Evolutionary conservation across 2,329 filamentous ascomycete genomes (phyloP), one percentile per base, ranked within the genome.

Genomic region (Fusarium nanum): DNA sequence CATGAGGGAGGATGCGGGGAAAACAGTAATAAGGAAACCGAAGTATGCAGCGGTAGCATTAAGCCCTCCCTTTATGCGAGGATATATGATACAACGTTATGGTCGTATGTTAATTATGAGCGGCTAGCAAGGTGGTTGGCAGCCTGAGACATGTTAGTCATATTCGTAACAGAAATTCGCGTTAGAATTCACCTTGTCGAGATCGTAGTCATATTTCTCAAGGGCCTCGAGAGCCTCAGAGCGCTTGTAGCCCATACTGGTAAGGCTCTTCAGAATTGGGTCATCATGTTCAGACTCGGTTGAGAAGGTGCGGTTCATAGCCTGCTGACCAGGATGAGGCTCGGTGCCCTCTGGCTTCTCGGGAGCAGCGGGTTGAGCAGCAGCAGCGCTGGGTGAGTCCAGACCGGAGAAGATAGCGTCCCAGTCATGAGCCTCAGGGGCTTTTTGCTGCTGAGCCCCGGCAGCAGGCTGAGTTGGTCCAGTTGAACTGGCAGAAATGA

Each of bases 131-230:
- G 81, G 72, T 82, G 82, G 75, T 88, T 87, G 70, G 86, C 86
- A 55, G 86, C 86, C 86, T 81, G 6, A 59, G 10, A 28, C 12
- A 22, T 42, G 44, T 54, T 40, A 53, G 20, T 27, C 49, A n/a
- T 14, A 12, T 52, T 12, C 32, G 20, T 16, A 10, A 40, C 14
- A 18, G n/a, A 34, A 6, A 42, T 14, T 7, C 22, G 9, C 20
- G 16, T 12, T 40, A 18, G 23, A 49, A 50, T 89, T 83, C 82
- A 97, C 95, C 88, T 93, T 93, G 81, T 97, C 94, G 78, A 98
- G 87, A 79, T 98, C 96, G 81, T 98, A 98, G 82, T 98, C 94
- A 78, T 92, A 97, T 80, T 95, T 94, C 84, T 98, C 95, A 77
- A 98, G 82, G 25, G 96, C 95, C 52, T 85, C 85, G 37, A 98